Evolutionary conservation across 2,329 filamentous ascomycete species (phyloP).

Genomic region (Chaetomium sp.): DNA sequence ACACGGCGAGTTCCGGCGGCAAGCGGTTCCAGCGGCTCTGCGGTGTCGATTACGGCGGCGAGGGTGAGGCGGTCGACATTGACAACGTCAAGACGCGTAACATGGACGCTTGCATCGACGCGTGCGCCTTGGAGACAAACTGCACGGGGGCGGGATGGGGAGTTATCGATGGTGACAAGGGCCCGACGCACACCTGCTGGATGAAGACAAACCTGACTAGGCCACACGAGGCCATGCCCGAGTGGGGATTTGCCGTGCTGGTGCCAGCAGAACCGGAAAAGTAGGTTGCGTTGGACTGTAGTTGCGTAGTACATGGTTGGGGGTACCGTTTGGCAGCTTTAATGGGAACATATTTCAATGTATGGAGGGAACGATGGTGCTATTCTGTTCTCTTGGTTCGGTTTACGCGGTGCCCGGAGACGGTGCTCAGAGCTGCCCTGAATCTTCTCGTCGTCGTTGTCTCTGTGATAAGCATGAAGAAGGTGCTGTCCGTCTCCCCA

Average conservation of each 20-base stretch:
- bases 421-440: too few species aligned
- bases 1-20: conserved; percentile 30
- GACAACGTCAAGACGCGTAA: conserved; percentile 43
- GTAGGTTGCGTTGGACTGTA: neutral
- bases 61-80: conserved; percentile 39
- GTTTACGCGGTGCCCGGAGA: too few species aligned
- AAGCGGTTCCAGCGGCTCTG: conserved; percentile 36
- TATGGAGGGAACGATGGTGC: too few species aligned
- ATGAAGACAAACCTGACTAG: conserved; percentile 45
- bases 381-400: neutral
- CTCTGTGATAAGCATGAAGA: neutral
- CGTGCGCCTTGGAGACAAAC: conserved; percentile 45
- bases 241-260: conserved; percentile 50
- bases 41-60: conserved; percentile 37
- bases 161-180: conserved; percentile 45
- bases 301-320: neutral
- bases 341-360: too few species aligned
- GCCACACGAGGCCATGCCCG: conserved; percentile 39
- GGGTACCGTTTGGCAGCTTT: too few species aligned
- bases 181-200: conserved; percentile 47
- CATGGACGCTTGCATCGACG: conserved; percentile 49
- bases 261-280: neutral
- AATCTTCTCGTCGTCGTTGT: neutral
- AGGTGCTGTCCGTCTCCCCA: neutral
- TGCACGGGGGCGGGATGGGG: conserved; percentile 52